Evolutionary conservation across 2,329 filamentous ascomycete species (phyloP).

Genomic region (Talaromyces sp.): DNA sequence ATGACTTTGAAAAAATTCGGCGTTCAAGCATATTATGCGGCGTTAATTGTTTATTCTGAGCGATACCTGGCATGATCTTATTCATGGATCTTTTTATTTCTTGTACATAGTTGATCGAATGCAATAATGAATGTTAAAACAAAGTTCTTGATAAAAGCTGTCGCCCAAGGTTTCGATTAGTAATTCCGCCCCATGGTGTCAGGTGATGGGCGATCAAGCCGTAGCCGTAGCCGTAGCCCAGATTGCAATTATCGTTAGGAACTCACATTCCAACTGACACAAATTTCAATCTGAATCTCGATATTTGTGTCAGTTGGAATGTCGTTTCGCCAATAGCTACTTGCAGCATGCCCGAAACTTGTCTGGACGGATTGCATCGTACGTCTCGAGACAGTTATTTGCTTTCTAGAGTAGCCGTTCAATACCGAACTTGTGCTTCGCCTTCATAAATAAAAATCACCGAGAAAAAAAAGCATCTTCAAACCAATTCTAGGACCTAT

Average conservation of each 20-base stretch:
- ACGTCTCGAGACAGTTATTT: constrained; percentile 25
- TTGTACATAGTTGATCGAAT: constrained; percentile 11
- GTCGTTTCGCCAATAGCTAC: constrained; percentile 23
- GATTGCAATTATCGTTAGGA: not conserved
- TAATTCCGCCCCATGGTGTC: not conserved
- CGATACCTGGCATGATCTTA: constrained; percentile 6
- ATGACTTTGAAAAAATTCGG: not conserved
- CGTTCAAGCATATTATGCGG: constrained; percentile 11
- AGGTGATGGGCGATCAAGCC: not conserved
- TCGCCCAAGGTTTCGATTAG: not conserved
- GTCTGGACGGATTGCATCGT: constrained; percentile 37
- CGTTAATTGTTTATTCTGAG: constrained; percentile 11
- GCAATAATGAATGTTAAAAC: constrained; percentile 5
- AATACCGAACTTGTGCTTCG: not conserved
- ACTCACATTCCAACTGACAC: too few species aligned
- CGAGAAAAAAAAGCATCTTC: constrained; percentile 27
- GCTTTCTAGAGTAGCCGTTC: not conserved
- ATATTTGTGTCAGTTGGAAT: not conserved
- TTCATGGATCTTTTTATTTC: constrained; percentile 9
- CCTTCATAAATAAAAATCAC: constrained; percentile 18
- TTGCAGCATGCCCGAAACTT: constrained; percentile 43
- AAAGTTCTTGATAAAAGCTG: constrained; percentile 1
- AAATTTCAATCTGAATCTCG: not conserved
- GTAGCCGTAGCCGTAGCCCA: not conserved
- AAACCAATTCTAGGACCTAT: too few species aligned